Base-by-base conservation (phyloP, 2,329 filamentous ascomycete species). In the Canariomyces notabilis region DNA sequence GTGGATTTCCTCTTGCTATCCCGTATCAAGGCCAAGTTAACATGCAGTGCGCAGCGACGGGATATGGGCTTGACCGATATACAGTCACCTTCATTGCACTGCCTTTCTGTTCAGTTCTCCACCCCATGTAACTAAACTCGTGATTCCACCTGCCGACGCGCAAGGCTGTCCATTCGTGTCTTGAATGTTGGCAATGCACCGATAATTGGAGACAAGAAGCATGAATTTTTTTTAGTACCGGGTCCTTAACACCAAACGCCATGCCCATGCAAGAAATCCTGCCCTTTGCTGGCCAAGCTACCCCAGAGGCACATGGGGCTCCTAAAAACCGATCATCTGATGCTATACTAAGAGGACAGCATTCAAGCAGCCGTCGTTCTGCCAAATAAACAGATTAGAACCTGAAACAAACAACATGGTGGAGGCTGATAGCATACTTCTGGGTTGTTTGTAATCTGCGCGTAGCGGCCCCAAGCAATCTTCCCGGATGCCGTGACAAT, bases 401-500 rank as follows among this genome's bases (percentile, higher is more conserved):
- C 14, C 22, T 8, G 9, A 7, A 12, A 5, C 14, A 35, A 9
- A 8, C 11, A 14, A 29, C 2, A 18, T 5, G n/a, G 4, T 8
- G 14, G 6, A 1, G 26, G 9, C 22, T 5, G n/a, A 37, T 3
- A 33, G n/a, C 53, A 32, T 48, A 59, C 56, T 59, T 75, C 71
- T 3, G 69, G 69, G 55, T 71, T 72, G 61, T 76, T 77, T 18
- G 76, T 75, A 35, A 87, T 75, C 67, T 89, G 85, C 6, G 86
- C 87, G 70, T 83, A 93, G 56, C 87, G 77, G 57, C 88, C 89
- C 90, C 90, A 96, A 6, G 91, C 88, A 7, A 95, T 88, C 71
- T 96, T 96, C 53, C 93, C 93, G 52, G 82, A 83, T 2, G 90
- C 85, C 2, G 93, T 97, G 14, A 94, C 89, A 51, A 97, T 73